phyloP scores from a whole-genome alignment of 441 rosid species.

The Gossypium davidsonii region DNA sequence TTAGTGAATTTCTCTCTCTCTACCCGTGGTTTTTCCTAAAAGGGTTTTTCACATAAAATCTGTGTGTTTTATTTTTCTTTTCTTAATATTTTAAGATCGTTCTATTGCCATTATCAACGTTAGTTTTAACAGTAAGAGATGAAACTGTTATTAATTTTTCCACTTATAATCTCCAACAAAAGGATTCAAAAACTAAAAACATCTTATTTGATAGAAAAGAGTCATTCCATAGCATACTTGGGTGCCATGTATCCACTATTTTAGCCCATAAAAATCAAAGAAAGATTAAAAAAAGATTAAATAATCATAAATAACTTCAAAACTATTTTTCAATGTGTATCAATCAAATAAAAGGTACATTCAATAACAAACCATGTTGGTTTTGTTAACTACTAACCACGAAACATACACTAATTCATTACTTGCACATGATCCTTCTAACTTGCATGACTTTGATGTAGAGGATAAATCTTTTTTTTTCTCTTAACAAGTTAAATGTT shows the following conservation, averaged over 20 bases:
- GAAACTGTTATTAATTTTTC: slow-evolving; percentile 5
- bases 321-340: background rate
- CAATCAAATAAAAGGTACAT: background rate
- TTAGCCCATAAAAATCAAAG: background rate
- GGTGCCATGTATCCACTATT: slow-evolving; percentile 24
- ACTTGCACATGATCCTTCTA: too few relatives aligned
- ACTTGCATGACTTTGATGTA: too few relatives aligned
- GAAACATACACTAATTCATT: background rate
- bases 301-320: background rate
- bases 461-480: too few relatives aligned
- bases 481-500: too few relatives aligned
- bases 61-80: too few relatives aligned
- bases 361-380: too few relatives aligned
- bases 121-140: background rate
- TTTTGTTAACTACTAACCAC: background rate
- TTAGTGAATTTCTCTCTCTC: too few relatives aligned
- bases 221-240: slow-evolving; percentile 12
- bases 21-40: too few relatives aligned
- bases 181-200: slow-evolving; percentile 24
- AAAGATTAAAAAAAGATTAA: background rate
- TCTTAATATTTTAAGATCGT: too few relatives aligned
- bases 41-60: too few relatives aligned
- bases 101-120: too few relatives aligned
- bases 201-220: slow-evolving; percentile 18
- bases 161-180: slow-evolving; percentile 18